Conservation (phyloP, 1,139 yeast species). For the Hemisphaericaspora xylanilytica region DNA sequence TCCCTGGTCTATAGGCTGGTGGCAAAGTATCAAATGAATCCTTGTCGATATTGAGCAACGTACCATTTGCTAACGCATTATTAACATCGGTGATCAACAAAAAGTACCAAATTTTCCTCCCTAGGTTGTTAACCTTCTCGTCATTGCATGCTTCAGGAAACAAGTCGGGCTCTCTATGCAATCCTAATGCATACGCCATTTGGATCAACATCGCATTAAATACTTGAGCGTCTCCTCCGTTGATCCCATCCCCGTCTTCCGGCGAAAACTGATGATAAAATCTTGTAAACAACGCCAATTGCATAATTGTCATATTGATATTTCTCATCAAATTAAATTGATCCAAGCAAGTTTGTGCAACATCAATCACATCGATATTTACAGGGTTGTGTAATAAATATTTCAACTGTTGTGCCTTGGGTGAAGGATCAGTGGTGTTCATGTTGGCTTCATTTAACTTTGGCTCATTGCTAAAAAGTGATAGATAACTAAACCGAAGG, state of each 20-base stretch:
- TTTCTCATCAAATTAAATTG: constrained; percentile 36
- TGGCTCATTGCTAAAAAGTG: constrained; percentile 31
- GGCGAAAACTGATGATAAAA: constrained; percentile 44
- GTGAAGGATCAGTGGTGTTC: constrained; percentile 21
- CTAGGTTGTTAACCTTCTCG: constrained; percentile 27
- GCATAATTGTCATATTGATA: constrained; percentile 48
- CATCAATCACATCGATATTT: constrained; percentile 29
- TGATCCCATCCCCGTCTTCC: constrained; percentile 49
- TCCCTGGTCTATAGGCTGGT: constrained; percentile 32
- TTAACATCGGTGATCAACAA: constrained; percentile 36
- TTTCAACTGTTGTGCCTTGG: constrained; percentile 21
- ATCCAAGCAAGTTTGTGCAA: constrained; percentile 37
- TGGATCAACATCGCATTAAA: constrained; percentile 37
- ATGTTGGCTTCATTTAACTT: constrained; percentile 30
- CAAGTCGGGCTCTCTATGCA: constrained; percentile 42
- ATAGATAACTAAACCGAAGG: constrained; percentile 29
- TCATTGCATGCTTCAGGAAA: constrained; percentile 22
- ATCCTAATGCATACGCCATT: constrained; percentile 44
- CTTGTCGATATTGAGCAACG: constrained; percentile 28
- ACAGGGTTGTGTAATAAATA: constrained; percentile 33
- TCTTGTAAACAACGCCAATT: constrained; percentile 41
- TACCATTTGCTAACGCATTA: constrained; percentile 39
- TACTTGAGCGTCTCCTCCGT: constrained; percentile 47
- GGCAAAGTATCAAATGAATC: constrained; percentile 33
- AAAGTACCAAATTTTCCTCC: constrained; percentile 36